Base-by-base conservation (phyloP, 2,329 filamentous ascomycete species). In the Penicillium crustosum region DNA sequence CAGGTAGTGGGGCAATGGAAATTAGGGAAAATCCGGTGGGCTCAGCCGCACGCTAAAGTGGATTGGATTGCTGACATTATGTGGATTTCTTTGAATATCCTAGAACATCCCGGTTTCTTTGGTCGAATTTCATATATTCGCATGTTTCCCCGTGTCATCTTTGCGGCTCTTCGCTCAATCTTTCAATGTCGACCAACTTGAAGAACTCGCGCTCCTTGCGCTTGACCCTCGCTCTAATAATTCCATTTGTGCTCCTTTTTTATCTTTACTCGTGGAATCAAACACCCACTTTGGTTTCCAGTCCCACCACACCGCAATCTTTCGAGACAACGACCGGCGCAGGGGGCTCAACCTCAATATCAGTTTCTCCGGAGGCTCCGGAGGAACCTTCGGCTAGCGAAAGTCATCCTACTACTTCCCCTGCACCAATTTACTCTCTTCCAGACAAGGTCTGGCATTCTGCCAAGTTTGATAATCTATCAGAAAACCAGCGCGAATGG, bases 381-480 rank as follows among this genome's bases (percentile, higher is more conserved):
- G 13, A 2, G n/a, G 8, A 7, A n/a, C 12, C 38, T 13, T 49
- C 21, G 12, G 25, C 17, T n/a, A 49, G 10, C 31, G 15, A 43
- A 9, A 36, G 10, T 15, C 15, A 49, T 21, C 4, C 6, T 21
- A 23, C 13, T 23, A 10, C 10, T 29, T 27, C 25, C 17, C 15
- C n/a, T 17, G 23, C 33, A 12, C 17, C 25, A 6, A 19, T 25
- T 25, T 55, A 43, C 19, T 33, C 41, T 6, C 58, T 65, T 21
- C 66, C 61, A 8, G 56, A 58, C 19, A 67, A 66, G 48, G 51
- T 66, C 15, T 67, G 66, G 64, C 64, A 68, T 48, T 35, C 62
- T 41, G 36, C 71, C 61, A 39, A 63, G 47, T 27, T 55, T 43
- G 39, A 69, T 61, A 27, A 64, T 60, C 35, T 70, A 57, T 27